A percentile compares a stretch with the other conserved stretches of the same genome.
Evolutionary conservation across 768 basidiomycete species (phyloP).

Genomic region (Tephrocybe sp.): DNA sequence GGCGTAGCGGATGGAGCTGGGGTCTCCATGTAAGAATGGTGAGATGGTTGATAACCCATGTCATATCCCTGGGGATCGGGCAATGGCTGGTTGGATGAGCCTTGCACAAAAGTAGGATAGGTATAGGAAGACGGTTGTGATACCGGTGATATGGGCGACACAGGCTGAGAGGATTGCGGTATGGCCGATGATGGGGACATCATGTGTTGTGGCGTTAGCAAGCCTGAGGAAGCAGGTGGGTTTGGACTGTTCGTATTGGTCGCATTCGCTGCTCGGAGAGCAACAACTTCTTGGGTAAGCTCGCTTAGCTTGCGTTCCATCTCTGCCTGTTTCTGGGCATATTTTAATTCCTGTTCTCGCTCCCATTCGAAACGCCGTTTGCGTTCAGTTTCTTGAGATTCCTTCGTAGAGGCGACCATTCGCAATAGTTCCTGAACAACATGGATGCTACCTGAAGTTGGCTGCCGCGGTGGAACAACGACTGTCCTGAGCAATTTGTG

Average conservation of each 20-base stretch:
- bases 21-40: constrained; percentile 15
- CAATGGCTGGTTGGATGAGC: constrained; percentile 31
- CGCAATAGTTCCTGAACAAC: constrained; percentile 61
- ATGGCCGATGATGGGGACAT: constrained; percentile 29
- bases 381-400: constrained; percentile 59
- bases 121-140: constrained; percentile 28
- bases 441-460: constrained; percentile 35
- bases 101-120: constrained; percentile 35
- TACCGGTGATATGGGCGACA: constrained; percentile 37
- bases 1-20: constrained; percentile 27
- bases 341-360: constrained; percentile 62
- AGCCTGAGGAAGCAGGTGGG: constrained; percentile 14
- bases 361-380: constrained; percentile 67
- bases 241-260: constrained; percentile 15
- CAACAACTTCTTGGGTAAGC: constrained; percentile 51
- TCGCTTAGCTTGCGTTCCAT: constrained; percentile 54
- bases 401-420: constrained; percentile 52
- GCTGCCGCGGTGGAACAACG: constrained; percentile 22
- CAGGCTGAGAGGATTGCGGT: constrained; percentile 24
- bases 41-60: constrained; percentile 13
- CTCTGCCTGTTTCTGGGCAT: constrained; percentile 51
- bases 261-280: constrained; percentile 39
- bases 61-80: constrained; percentile 13
- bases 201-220: constrained; percentile 29
- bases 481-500: constrained; percentile 8